Evolutionary conservation across 441 rosid species (phyloP), one percentile per base, ranked within the genome.

Genomic region (Francoa sonchifolia): DNA sequence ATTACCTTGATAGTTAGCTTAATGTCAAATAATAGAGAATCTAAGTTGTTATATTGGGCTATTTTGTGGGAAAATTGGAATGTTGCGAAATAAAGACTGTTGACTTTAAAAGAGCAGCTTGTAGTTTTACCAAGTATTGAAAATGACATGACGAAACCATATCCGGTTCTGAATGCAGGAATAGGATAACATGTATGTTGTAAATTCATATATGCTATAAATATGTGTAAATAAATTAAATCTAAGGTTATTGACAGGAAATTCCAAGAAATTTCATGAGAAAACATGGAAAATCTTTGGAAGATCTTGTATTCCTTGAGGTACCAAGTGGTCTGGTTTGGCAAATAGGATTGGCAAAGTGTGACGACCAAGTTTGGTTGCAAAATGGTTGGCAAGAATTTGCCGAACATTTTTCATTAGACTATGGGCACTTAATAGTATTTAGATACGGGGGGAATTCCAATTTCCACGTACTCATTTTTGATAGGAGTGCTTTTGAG

Each of bases 331-430:
- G 62, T 5, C 45, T 35, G 23, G 11, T 6, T 3, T 62, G 62
- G 68, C 7, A 47, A 33, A 47, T 67, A 1, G 54, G 44, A 30
- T 18, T 67, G 15, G 9, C 16, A 27, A 30, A 39, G 15, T 16
- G 34, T 20, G 53, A 48, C 8, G 42, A 32, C 10, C 48, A 5
- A 10, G 11, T 52, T 10, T 27, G 47, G 51, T 31, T 67, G 44
- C 62, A 58, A 18, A 48, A 67, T 2, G 68, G 68, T 16, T 62
- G 68, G 72, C 7, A 26, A 18, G 62, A 62, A 14, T 67, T 67
- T 14, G 54, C 42, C 5, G 25, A 47, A 5, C 42, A 39, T 42
- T 58, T 47, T 14, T 34, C 21, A 4, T 6, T 62, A 2, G 1
- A 22, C 5, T 11, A 14, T 10, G 65, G 56, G 7, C 9, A 33